A percentile compares a stretch with the other conserved stretches of the same genome.
These are phyloP conservation scores for Nyssa sinensis DNA, from an alignment of 148 eudicot species.

Conservation along the genomic window DNA sequence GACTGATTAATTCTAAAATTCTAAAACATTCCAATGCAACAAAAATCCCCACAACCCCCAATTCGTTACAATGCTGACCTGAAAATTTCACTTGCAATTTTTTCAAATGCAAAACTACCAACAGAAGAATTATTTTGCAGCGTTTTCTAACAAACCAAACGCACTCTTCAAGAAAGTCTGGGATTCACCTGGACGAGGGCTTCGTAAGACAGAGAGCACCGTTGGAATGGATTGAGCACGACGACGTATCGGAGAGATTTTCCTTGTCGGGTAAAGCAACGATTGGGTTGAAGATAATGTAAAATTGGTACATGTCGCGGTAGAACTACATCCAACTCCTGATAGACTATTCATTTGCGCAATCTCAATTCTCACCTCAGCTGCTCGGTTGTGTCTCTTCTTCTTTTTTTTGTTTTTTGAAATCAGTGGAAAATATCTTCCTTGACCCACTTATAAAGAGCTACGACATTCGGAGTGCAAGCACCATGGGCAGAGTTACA, in stretches of 20 bases:
- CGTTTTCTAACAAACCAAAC: neutral
- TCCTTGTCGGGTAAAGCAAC: neutral
- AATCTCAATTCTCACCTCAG: neutral
- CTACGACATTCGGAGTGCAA: too few relatives aligned
- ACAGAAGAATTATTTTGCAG: neutral
- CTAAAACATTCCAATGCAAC: neutral
- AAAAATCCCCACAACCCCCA: neutral
- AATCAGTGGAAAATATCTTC: neutral
- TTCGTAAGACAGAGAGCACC: constrained; percentile 15
- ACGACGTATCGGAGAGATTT: neutral
- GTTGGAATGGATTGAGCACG: neutral
- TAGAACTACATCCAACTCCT: neutral
- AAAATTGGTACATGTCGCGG: neutral
- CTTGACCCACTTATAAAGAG: too few relatives aligned
- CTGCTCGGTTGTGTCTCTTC: neutral
- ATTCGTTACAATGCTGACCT: too few relatives aligned
- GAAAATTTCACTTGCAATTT: neutral
- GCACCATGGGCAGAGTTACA: too few relatives aligned
- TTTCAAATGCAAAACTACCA: neutral
- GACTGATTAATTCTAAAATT: neutral
- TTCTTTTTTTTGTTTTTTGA: neutral
- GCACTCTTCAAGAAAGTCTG: neutral
- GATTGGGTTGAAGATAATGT: neutral
- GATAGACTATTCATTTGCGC: constrained; percentile 7
- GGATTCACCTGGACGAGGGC: constrained; percentile 19